phyloP scores from a whole-genome alignment of 1,139 yeast genomes.

The Lodderomyces theae region DNA sequence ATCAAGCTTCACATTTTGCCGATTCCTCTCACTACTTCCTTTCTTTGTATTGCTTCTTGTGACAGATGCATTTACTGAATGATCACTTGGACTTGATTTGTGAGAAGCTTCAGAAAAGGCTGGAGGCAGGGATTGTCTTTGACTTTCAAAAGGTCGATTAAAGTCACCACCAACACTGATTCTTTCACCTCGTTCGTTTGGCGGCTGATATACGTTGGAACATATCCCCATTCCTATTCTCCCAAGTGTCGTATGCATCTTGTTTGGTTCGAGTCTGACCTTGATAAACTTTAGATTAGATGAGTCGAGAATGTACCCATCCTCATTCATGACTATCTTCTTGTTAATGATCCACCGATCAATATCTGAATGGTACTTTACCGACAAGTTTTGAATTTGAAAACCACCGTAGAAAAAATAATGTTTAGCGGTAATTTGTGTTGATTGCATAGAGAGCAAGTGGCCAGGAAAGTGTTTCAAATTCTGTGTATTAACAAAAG shows the following conservation, averaged over 20 bases:
- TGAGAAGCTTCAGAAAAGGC: conserved; percentile 3
- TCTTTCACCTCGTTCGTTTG: not conserved
- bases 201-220: conserved; percentile 14
- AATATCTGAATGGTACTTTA: conserved; percentile 20
- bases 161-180: not conserved
- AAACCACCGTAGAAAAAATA: conserved; percentile 46
- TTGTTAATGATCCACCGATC: conserved; percentile 41
- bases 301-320: conserved; percentile 39
- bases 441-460: conserved; percentile 27
- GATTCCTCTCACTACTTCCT: not conserved
- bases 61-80: not conserved
- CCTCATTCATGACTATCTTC: conserved; percentile 30
- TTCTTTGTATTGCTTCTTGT: not conserved
- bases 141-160: conserved; percentile 1
- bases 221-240: conserved; percentile 24
- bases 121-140: conserved; percentile 1
- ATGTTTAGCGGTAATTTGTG: conserved; percentile 35
- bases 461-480: conserved; percentile 27
- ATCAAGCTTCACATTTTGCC: not conserved
- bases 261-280: conserved; percentile 23
- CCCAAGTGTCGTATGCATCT: conserved; percentile 17
- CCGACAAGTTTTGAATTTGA: conserved; percentile 24
- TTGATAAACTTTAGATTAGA: conserved; percentile 31
- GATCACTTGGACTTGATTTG: not conserved
- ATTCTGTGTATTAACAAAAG: conserved; percentile 25